Percentiles rank a stretch among this genome's conserved stretches.
These are phyloP conservation scores for Obelidium mucronatum DNA, from an alignment of 192 early-diverging fungal genomes.

Conservation along the genomic window DNA sequence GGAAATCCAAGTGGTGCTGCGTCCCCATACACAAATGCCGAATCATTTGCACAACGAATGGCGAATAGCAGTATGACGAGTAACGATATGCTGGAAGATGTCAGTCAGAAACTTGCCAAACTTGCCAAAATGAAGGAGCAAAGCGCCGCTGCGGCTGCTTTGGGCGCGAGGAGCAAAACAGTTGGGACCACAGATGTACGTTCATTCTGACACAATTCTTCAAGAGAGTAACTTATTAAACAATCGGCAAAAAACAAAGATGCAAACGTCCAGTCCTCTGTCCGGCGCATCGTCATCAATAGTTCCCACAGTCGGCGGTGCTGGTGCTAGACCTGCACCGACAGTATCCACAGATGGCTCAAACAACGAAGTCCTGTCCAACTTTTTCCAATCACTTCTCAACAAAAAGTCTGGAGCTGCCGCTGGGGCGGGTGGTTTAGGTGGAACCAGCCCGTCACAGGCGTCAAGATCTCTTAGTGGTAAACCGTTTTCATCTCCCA, in stretches of 20 bases:
- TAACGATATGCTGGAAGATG: conserved; percentile 48
- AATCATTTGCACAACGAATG: conserved; percentile 61
- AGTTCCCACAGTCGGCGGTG: neutral
- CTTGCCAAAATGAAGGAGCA: conserved; percentile 45
- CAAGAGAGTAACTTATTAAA: too few species aligned
- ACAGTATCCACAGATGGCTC: conserved; percentile 6
- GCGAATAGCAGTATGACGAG: conserved; percentile 33
- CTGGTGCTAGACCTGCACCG: neutral
- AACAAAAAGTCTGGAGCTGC: conserved; percentile 29
- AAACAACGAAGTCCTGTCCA: conserved; percentile 82
- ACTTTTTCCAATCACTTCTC: conserved; percentile 87
- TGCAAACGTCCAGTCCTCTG: too few species aligned
- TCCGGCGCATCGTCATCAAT: neutral
- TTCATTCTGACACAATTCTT: neutral
- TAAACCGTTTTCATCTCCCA: neutral
- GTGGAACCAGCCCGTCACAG: neutral
- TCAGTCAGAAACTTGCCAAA: conserved; percentile 42
- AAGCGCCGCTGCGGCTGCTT: conserved; percentile 14
- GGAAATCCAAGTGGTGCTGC: conserved; percentile 9
- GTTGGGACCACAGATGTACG: neutral
- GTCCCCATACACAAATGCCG: conserved; percentile 7
- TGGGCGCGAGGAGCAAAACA: neutral
- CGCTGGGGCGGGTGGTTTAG: neutral
- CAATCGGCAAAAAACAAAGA: too few species aligned
- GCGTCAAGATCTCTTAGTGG: neutral